Conservation (phyloP, 2,329 filamentous ascomycete genomes). For the Apiospora kogelbergensis region DNA sequence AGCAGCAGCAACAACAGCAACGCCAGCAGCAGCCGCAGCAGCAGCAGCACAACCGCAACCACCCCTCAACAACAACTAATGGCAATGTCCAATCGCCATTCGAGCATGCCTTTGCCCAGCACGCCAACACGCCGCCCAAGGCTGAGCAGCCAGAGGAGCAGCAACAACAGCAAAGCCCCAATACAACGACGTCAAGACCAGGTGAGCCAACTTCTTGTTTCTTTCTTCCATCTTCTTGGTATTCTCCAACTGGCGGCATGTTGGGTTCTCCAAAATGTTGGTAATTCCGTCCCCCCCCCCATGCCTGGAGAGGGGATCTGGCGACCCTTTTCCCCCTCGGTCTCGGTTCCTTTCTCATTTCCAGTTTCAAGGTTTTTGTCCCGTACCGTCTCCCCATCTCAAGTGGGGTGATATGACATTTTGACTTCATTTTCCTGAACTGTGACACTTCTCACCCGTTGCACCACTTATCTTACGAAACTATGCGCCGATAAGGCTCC, state of each 20-base stretch:
- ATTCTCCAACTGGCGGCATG: neutral
- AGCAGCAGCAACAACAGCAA: neutral
- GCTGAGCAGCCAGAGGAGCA: neutral
- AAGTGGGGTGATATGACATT: constrained; percentile 8
- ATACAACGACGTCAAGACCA: neutral
- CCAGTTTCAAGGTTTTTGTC: neutral
- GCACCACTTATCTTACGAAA: constrained; percentile 7
- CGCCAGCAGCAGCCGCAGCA: neutral
- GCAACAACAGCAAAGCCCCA: neutral
- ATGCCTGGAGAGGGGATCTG: neutral
- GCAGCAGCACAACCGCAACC: constrained; percentile 7
- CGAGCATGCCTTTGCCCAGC: neutral
- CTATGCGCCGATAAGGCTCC: constrained; percentile 5
- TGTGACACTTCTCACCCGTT: constrained; percentile 6
- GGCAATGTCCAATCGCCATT: neutral
- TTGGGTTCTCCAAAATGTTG: constrained; percentile 2
- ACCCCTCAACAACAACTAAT: neutral
- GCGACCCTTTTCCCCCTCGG: neutral
- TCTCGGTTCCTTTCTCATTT: neutral
- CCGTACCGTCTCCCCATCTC: neutral
- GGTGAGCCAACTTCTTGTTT: constrained; percentile 2
- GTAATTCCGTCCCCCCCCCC: neutral
- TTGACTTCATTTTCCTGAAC: constrained; percentile 5
- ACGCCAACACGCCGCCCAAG: neutral
- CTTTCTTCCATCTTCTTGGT: neutral